These are phyloP conservation scores for Cytospora piceicola DNA, from an alignment of 2,329 filamentous ascomycete species.

Conservation along the genomic window DNA sequence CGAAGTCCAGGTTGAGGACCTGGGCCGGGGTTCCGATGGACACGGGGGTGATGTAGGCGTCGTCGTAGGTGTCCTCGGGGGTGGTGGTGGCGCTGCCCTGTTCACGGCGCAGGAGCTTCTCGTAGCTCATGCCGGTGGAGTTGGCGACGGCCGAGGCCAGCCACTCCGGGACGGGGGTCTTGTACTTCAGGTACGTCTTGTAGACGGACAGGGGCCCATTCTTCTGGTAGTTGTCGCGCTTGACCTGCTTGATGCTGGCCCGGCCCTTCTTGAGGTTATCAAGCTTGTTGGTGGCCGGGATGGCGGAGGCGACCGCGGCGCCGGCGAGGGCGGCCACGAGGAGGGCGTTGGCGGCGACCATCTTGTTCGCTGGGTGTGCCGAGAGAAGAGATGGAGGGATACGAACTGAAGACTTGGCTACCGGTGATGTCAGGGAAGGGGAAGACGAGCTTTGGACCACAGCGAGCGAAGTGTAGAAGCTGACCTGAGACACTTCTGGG, in stretches of 20 bases:
- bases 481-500: constrained; percentile 4
- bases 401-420: not conserved
- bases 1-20: constrained; percentile 66
- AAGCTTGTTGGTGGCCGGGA: constrained; percentile 27
- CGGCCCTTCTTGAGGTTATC: constrained; percentile 26
- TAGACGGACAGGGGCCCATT: constrained; percentile 32
- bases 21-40: constrained; percentile 57
- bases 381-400: not conserved
- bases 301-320: constrained; percentile 26
- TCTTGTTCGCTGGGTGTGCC: constrained; percentile 14
- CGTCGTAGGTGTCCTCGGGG: constrained; percentile 25
- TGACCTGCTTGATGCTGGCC: constrained; percentile 27
- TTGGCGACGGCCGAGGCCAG: constrained; percentile 30
- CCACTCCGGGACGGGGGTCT: constrained; percentile 25
- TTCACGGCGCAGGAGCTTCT: constrained; percentile 19
- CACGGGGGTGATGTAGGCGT: constrained; percentile 58
- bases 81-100: constrained; percentile 23
- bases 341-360: constrained; percentile 28
- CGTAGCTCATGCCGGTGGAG: constrained; percentile 22
- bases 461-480: constrained; percentile 21
- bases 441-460: constrained; percentile 15
- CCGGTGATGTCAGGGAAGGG: not conserved
- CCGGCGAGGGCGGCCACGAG: constrained; percentile 28
- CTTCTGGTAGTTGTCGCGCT: constrained; percentile 27
- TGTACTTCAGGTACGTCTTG: constrained; percentile 32